Evolutionary conservation across 305 asterid genomes (phyloP).

Genomic region (Fraxinus baroniana): DNA sequence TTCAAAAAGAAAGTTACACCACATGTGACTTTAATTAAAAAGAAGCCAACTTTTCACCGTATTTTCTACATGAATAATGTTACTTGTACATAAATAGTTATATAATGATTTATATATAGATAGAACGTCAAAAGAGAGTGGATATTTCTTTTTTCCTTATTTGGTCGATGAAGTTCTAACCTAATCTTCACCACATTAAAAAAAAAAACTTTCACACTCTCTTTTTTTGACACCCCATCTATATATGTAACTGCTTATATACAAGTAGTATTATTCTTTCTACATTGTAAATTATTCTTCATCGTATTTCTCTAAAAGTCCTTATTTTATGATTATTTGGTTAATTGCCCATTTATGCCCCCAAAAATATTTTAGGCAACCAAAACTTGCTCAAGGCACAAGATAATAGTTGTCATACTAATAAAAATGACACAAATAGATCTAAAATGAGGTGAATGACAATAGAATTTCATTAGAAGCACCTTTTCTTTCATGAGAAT

Average conservation of each 20-base stretch:
- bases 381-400: neutral
- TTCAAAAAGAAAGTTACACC: neutral
- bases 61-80: neutral
- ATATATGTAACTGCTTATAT: neutral
- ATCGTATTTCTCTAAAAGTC: neutral
- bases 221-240: neutral
- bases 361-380: neutral
- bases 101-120: neutral
- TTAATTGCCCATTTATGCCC: neutral
- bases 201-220: neutral
- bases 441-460: neutral
- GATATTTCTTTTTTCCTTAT: too few relatives aligned
- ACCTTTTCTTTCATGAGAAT: neutral
- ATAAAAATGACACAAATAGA: neutral
- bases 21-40: neutral
- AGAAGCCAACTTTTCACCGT: neutral
- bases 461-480: neutral
- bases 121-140: too few relatives aligned
- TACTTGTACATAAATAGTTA: too few relatives aligned
- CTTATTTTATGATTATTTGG: neutral
- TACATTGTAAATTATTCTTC: neutral
- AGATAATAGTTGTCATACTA: neutral
- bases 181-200: neutral
- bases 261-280: neutral
- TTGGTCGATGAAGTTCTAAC: neutral